These are phyloP conservation scores for Erysiphe pulchra DNA, from an alignment of 2,329 filamentous ascomycete genomes.

Conservation along the genomic window DNA sequence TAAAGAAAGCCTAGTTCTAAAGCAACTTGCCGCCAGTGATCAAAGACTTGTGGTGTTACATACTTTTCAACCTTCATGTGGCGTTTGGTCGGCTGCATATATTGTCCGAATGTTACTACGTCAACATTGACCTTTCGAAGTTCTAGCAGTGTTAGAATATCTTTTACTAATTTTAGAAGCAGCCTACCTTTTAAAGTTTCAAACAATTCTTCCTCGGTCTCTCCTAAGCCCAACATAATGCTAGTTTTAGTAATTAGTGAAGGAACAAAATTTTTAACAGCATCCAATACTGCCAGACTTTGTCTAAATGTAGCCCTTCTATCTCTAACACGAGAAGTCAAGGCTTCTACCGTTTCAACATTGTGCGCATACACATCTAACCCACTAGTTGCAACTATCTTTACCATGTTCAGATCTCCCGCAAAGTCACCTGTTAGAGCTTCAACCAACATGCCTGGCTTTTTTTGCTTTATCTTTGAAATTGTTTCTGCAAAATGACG, in stretches of 20 bases:
- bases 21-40: slow-evolving; percentile 71
- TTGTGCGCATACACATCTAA: slow-evolving; percentile 96
- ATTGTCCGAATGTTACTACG: slow-evolving; percentile 97
- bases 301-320: slow-evolving; percentile 73
- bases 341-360: slow-evolving; percentile 73
- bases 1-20: slow-evolving; percentile 93
- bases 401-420: slow-evolving; percentile 70
- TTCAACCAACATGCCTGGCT: slow-evolving; percentile 53
- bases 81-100: slow-evolving; percentile 95
- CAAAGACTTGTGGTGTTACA: slow-evolving; percentile 73
- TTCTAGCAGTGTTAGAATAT: slow-evolving; percentile 21
- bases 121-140: slow-evolving; percentile 63
- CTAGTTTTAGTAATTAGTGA: slow-evolving; percentile 94
- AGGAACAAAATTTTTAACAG: slow-evolving; percentile 51
- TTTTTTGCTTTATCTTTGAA: slow-evolving; percentile 71
- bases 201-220: slow-evolving; percentile 69
- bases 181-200: slow-evolving; percentile 41
- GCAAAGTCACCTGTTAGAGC: slow-evolving; percentile 68
- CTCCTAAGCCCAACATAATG: slow-evolving; percentile 85
- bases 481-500: slow-evolving; percentile 85
- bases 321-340: slow-evolving; percentile 79
- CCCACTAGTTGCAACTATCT: slow-evolving; percentile 60
- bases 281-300: slow-evolving; percentile 52
- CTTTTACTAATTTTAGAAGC: not conserved
- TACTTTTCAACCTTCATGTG: slow-evolving; percentile 96